Evolutionary conservation across 2,329 filamentous ascomycete genomes (phyloP).

Genomic region (Exophiala spinifera): DNA sequence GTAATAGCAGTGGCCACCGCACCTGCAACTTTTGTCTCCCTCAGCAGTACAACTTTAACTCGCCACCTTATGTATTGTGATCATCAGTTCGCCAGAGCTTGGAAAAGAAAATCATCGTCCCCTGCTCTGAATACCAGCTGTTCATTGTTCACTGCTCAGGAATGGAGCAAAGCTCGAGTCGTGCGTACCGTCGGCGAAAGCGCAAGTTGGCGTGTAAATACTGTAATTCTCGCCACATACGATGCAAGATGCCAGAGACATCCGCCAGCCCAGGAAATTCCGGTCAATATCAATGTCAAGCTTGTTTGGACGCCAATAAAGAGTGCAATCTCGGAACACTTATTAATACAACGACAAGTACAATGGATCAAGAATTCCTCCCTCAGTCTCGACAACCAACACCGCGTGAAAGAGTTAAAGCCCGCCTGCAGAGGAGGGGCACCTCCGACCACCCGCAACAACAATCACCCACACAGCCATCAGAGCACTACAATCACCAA

Average conservation of each 20-base stretch:
- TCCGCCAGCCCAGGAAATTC: slow-evolving; percentile 3
- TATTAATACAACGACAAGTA: no score
- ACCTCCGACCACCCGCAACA: not conserved
- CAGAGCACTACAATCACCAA: slow-evolving; percentile 1
- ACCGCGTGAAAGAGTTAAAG: not conserved
- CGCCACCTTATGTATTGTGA: not conserved
- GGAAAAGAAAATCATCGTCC: not conserved
- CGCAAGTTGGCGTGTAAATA: slow-evolving; percentile 16
- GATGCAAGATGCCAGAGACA: slow-evolving; percentile 18
- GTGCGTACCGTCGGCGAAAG: slow-evolving; percentile 15
- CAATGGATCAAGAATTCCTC: slow-evolving; percentile 6
- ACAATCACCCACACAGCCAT: slow-evolving; percentile 5
- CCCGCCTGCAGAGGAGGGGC: slow-evolving; percentile 1
- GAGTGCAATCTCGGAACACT: slow-evolving; percentile 12
- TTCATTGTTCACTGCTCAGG: no score
- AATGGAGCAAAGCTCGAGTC: slow-evolving; percentile 17
- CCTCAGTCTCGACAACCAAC: not conserved
- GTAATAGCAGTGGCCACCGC: not conserved
- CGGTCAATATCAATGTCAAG: slow-evolving; percentile 10
- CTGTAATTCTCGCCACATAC: slow-evolving; percentile 17
- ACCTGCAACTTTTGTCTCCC: not conserved
- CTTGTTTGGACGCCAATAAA: slow-evolving; percentile 13
- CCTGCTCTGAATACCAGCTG: not conserved
- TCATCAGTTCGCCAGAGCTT: not conserved
- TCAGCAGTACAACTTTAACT: not conserved